Conservation (phyloP, 371 early-diverging fungal genomes). For the Ordospora pajunii region DNA sequence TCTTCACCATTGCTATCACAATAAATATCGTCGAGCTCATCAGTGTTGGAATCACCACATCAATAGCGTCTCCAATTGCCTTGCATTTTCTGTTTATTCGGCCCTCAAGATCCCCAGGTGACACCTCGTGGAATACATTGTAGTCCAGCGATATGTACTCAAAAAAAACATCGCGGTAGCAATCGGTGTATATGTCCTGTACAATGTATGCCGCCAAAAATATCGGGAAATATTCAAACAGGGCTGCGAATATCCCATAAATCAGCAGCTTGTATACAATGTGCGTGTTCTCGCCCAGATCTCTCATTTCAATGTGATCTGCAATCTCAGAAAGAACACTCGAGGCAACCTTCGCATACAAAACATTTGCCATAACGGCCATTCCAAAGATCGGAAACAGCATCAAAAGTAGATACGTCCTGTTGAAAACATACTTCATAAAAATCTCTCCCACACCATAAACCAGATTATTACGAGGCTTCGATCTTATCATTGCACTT, state of each 20-base stretch:
- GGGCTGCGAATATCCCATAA: background rate
- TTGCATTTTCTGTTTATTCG: conserved; percentile 41
- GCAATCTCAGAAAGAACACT: background rate
- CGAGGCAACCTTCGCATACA: background rate
- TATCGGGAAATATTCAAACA: conserved; percentile 24
- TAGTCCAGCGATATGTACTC: conserved; percentile 32
- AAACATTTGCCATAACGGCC: background rate
- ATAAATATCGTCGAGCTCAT: conserved; percentile 18
- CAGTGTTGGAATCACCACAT: conserved; percentile 23
- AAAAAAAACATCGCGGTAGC: conserved; percentile 15
- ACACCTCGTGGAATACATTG: conserved; percentile 21
- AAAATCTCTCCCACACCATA: background rate
- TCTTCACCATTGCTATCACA: background rate
- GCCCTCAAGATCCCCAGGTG: conserved; percentile 42
- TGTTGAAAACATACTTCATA: conserved; percentile 1
- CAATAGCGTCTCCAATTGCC: conserved; percentile 33
- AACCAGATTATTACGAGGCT: background rate
- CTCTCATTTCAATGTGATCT: background rate
- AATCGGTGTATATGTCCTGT: conserved; percentile 35
- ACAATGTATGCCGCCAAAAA: conserved; percentile 23
- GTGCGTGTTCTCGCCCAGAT: background rate
- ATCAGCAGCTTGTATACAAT: background rate
- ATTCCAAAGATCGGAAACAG: background rate
- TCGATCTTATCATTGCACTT: background rate
- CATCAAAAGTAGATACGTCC: background rate